Conservation (phyloP, 2,329 filamentous ascomycete genomes). For the Thielaviopsis euricoi region DNA sequence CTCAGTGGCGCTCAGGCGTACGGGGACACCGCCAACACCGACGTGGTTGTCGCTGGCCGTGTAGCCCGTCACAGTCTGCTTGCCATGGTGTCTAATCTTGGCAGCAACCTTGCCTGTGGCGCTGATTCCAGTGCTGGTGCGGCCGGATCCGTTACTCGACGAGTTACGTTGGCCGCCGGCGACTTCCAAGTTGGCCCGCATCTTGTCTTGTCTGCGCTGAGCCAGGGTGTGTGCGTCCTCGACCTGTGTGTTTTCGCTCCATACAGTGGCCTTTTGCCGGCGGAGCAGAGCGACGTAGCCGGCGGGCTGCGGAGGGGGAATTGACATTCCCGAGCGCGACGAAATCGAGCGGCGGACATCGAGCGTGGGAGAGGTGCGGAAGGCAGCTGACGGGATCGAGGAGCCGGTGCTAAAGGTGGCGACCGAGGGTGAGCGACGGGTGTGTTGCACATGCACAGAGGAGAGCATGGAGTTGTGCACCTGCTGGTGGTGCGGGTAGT, state of each 20-base stretch:
- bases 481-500: conserved; percentile 18
- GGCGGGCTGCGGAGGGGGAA: conserved; percentile 25
- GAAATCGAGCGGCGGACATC: conserved; percentile 65
- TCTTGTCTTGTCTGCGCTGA: conserved; percentile 73
- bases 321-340: conserved; percentile 49
- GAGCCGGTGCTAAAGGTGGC: conserved; percentile 54
- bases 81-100: conserved; percentile 80
- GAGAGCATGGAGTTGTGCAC: conserved; percentile 16
- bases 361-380: conserved; percentile 36
- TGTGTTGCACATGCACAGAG: conserved; percentile 21
- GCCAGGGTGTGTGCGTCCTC: conserved; percentile 75
- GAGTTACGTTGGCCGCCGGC: conserved; percentile 40
- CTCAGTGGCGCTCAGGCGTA: conserved; percentile 87
- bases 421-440: conserved; percentile 45
- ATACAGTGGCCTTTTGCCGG: conserved; percentile 94
- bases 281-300: conserved; percentile 92
- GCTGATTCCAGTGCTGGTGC: conserved; percentile 47
- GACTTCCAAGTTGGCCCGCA: conserved; percentile 71
- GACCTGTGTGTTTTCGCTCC: conserved; percentile 87
- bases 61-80: conserved; percentile 64
- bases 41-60: conserved; percentile 61
- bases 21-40: conserved; percentile 63
- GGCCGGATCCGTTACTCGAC: conserved; percentile 23
- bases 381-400: conserved; percentile 44
- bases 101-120: conserved; percentile 51